These are phyloP conservation scores for Zoysia pacifica DNA, from an alignment of 176 grass and related monocot species.

Conservation along the genomic window DNA sequence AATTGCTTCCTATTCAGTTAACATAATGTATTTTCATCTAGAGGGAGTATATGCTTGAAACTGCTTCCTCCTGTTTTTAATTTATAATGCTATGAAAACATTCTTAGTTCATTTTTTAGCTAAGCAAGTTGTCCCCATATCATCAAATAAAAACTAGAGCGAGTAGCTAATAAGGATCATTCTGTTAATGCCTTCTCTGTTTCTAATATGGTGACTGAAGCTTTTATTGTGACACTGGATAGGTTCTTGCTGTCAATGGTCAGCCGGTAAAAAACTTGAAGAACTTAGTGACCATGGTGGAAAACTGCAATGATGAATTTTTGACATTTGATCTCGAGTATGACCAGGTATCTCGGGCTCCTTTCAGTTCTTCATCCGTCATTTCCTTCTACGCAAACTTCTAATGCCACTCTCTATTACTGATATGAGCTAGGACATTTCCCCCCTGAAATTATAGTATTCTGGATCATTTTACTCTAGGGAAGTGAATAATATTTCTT, in stretches of 20 bases:
- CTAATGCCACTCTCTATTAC: background rate
- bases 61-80: background rate
- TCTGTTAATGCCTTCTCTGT: background rate
- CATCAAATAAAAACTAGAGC: background rate
- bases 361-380: background rate
- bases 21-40: background rate
- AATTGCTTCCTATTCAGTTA: background rate
- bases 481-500: background rate
- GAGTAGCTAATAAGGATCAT: background rate
- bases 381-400: slow-evolving; percentile 14
- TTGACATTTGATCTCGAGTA: slow-evolving; percentile 98
- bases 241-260: slow-evolving; percentile 87
- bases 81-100: background rate
- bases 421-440: background rate
- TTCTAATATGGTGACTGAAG: slow-evolving; percentile 13
- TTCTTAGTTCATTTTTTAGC: background rate
- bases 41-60: slow-evolving; percentile 16
- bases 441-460: background rate
- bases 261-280: slow-evolving; percentile 92
- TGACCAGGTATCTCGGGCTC: slow-evolving; percentile 58
- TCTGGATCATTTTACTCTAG: background rate
- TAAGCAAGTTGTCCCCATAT: background rate
- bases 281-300: slow-evolving; percentile 72
- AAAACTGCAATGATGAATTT: slow-evolving; percentile 86
- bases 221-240: background rate